These are phyloP conservation scores for Galerina marginata DNA, from an alignment of 768 basidiomycete species.

Conservation along the genomic window DNA sequence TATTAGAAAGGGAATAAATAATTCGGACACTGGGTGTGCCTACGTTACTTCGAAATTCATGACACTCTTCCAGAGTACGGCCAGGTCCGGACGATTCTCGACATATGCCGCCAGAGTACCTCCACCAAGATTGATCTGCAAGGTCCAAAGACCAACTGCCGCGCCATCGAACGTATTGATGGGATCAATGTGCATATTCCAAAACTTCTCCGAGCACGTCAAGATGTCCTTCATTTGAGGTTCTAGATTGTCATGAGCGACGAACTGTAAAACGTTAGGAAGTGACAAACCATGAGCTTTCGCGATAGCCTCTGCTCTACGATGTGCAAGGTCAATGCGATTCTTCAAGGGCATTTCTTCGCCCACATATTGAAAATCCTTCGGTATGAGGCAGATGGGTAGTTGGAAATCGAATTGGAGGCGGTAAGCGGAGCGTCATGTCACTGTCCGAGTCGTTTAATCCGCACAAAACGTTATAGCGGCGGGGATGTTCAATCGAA, in stretches of 20 bases:
- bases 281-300: slow-evolving; percentile 3
- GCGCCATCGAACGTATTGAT: slow-evolving; percentile 14
- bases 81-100: slow-evolving; percentile 9
- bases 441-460: too few relatives aligned
- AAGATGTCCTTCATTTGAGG: slow-evolving; percentile 8
- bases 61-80: slow-evolving; percentile 3
- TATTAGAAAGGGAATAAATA: not conserved
- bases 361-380: not conserved
- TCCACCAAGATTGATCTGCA: slow-evolving; percentile 11
- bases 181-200: slow-evolving; percentile 16
- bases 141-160: slow-evolving; percentile 9
- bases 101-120: slow-evolving; percentile 15
- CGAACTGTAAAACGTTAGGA: not conserved
- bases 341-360: slow-evolving; percentile 6
- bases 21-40: not conserved
- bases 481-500: too few relatives aligned
- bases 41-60: slow-evolving; percentile 9
- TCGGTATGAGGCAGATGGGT: slow-evolving; percentile 1
- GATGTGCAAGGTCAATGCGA: slow-evolving; percentile 8
- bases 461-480: too few relatives aligned
- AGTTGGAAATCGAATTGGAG: slow-evolving; percentile 1
- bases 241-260: not conserved
- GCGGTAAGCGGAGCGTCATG: slow-evolving; percentile 4
- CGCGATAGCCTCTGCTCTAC: slow-evolving; percentile 12
- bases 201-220: slow-evolving; percentile 12